Evolutionary conservation across 1,139 yeast species (phyloP), one percentile per base, ranked within the genome.

Genomic region (Sugiyamaella pinicola): DNA sequence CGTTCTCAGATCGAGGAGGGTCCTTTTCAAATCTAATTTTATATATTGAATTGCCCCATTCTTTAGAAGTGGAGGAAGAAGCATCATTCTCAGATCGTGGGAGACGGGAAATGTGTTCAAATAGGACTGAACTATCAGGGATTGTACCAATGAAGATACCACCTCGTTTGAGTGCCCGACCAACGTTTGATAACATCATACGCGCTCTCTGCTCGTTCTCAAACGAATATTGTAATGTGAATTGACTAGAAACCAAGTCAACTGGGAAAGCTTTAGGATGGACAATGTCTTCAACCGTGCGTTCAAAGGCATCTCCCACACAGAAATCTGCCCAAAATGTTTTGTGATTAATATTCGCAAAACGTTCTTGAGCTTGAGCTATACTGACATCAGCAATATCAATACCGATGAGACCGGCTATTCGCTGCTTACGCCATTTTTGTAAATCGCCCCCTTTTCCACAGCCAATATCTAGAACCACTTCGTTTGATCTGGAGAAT

Each of bases 401-500:
- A 37, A 93, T 78, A 0, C 99, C 99, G 50, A 91, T 82, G 61
- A 87, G 87, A 54, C 90, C 93, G 28, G 81, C 79, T 2, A 88
- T 80, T 10, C 80, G 75, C 1, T 88, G 85, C 62, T 82, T 82
- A 53, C 84, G 87, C 83, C 96, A 91, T 69, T 93, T 93, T 64
- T 87, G 82, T 64, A 95, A 73, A 71, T 93, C 99, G 17, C 99
- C 99, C 44, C 99, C 99, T 69, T 93, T 95, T 13, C 99, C 99
- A 70, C 99, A 93, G 19, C 97, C 96, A 52, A 93, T 71, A 65
- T 93, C 99, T 37, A 93, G 73, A 1, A 87, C 88, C 13, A 77
- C 75, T 31, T 79, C 80, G 1, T 77, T 74, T 7, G 74, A 74
- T 21, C 50, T 64, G 1, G 84, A 82, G 69, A 77, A 83, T 60